Conservation (phyloP, 2,329 filamentous ascomycete genomes). For the Aspergillus brasiliensis region DNA sequence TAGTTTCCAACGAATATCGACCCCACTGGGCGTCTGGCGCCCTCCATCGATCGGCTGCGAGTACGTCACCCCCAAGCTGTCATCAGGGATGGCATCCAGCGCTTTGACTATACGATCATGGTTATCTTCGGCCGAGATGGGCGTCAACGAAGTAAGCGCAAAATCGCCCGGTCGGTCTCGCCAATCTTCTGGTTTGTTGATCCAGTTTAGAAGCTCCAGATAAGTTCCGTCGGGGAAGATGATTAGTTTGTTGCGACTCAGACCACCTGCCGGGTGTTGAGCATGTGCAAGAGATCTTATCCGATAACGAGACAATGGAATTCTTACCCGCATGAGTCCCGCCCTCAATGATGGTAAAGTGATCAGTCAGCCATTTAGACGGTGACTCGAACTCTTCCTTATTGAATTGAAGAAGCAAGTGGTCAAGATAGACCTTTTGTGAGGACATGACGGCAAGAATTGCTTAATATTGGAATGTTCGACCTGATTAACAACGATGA, state of each 20-base stretch:
- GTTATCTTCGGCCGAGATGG: conserved; percentile 10
- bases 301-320: neutral
- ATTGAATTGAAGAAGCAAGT: conserved; percentile 14
- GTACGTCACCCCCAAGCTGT: conserved; percentile 10
- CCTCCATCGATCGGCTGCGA: conserved; percentile 9
- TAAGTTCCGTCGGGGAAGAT: conserved; percentile 15
- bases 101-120: conserved; percentile 8
- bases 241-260: conserved; percentile 18
- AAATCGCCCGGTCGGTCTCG: conserved; percentile 14
- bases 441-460: neutral
- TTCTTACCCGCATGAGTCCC: conserved; percentile 10
- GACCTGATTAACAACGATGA: neutral
- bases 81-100: conserved; percentile 4
- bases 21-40: conserved; percentile 8
- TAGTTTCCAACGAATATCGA: conserved; percentile 15
- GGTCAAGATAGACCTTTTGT: conserved; percentile 16
- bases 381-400: conserved; percentile 9
- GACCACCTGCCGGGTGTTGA: conserved; percentile 3
- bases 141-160: conserved; percentile 11
- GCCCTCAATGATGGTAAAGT: conserved; percentile 18
- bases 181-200: conserved; percentile 12
- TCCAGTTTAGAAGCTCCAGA: conserved; percentile 16
- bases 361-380: conserved; percentile 12
- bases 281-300: neutral
- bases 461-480: neutral